Conservation (phyloP, 108 stramenopile species). For the Epithemia pelagica region DNA sequence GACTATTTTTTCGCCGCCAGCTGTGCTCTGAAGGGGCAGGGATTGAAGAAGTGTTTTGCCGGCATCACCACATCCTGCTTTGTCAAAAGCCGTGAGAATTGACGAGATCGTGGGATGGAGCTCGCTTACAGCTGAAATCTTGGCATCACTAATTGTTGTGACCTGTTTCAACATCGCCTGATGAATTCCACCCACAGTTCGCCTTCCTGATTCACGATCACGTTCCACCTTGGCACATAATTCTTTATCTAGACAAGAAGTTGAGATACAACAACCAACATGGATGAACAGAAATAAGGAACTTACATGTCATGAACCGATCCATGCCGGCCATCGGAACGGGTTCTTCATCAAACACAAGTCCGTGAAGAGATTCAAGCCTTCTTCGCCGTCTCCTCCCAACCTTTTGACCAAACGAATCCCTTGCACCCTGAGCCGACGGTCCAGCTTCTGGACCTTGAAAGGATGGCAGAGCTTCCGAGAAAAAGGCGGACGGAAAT, state of each 20-base stretch:
- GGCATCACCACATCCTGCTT: no score
- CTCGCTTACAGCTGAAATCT: constrained; percentile 1
- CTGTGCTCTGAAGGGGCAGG: no score
- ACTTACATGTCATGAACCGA: constrained; percentile 40
- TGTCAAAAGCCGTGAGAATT: no score
- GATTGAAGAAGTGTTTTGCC: no score
- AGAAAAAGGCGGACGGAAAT: constrained; percentile 35
- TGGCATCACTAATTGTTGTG: constrained; percentile 14
- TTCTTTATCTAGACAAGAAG: no score
- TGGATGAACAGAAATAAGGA: no score
- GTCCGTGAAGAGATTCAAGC: constrained; percentile 25
- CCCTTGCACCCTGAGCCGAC: not conserved
- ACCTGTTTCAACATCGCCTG: constrained; percentile 50
- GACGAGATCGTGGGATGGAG: constrained; percentile 3
- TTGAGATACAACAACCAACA: no score
- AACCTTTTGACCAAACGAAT: no score
- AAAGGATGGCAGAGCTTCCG: not conserved
- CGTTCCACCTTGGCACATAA: constrained; percentile 43
- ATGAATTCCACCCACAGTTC: constrained; percentile 24
- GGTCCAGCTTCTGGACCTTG: not conserved
- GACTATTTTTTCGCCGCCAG: no score
- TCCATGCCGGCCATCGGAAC: constrained; percentile 10
- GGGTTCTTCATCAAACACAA: constrained; percentile 48
- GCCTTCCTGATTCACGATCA: constrained; percentile 44
- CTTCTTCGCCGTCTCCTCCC: constrained; percentile 11